Evolutionary conservation across 2,329 filamentous ascomycete genomes (phyloP), one percentile per base, ranked within the genome.

Genomic region (Aspergillus quadrilineatus): DNA sequence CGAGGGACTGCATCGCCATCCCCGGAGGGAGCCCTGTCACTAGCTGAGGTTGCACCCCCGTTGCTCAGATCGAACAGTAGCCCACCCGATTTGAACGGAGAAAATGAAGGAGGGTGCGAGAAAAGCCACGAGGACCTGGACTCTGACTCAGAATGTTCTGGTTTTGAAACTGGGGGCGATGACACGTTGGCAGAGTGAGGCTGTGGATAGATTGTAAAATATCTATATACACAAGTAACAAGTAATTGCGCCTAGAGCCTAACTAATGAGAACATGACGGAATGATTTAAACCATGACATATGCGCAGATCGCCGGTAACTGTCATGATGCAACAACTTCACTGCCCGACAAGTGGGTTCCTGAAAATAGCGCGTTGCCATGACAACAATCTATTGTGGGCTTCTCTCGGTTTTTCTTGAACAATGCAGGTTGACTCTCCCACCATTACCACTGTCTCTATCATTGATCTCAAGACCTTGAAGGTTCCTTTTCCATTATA

Each of bases 351-450:
- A 10, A 30, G 46, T 34, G 32, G 32, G 32, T 34, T 37, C 34
- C 9, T 37, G 34, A 9, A 37, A 14, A 5, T 37, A 14, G 48
- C 45, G 28, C 37, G 72, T 75, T 75, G 73, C 73, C 67, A 58
- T 62, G 69, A 61, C 71, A 74, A 75, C 72, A 74, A 75, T 75
- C 73, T 58, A 62, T 49, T 22, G 59, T 57, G 57, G 60, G 61
- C 34, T 44, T 49, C 50, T 55, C 46, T 34, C 32, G 37, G 49
- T 65, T 67, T 67, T 67, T 69, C 59, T 58, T 60, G 58, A 22
- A 50, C 55, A 51, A 43, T 44, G 56, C 45, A 49, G 54, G 22
- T 22, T 22, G 22, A 22, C 22, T 56, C 42, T 55, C 67, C 67
- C 65, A 63, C 63, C 63, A 61, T 64, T 62, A 61, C 66, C 65